phyloP scores from a whole-genome alignment of 768 basidiomycete genomes.

The Sporobolomyces phaffii region DNA sequence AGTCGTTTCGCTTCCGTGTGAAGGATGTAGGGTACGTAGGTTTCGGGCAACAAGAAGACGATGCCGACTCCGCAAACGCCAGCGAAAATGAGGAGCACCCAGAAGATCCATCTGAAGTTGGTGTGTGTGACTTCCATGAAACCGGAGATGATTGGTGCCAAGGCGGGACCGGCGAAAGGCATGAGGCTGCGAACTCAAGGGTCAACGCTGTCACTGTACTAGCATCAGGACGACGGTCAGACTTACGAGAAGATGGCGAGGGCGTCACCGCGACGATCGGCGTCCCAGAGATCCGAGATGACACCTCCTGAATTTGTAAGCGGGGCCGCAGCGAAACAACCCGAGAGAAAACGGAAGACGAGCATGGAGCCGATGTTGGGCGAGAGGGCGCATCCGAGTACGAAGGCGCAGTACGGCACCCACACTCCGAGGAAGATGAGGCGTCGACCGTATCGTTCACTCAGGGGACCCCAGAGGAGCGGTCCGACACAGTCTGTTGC shows the following conservation, averaged over 20 bases:
- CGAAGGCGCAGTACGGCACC: conserved; percentile 36
- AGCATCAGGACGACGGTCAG: no score
- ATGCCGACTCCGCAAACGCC: conserved; percentile 35
- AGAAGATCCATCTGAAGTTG: conserved; percentile 38
- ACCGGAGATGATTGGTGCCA: conserved; percentile 39
- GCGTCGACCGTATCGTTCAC: conserved; percentile 38
- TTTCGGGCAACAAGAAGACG: conserved; percentile 39
- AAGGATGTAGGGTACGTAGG: conserved; percentile 38
- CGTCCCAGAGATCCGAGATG: conserved; percentile 40
- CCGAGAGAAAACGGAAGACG: conserved; percentile 39
- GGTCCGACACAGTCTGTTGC: conserved; percentile 38
- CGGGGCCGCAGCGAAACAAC: conserved; percentile 38
- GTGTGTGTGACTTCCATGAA: conserved; percentile 28
- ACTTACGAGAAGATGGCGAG: conserved; percentile 39
- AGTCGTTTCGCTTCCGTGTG: conserved; percentile 37
- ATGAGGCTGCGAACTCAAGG: neutral
- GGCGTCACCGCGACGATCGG: conserved; percentile 38
- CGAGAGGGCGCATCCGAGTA: conserved; percentile 38
- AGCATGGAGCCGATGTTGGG: conserved; percentile 36
- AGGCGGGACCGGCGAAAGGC: conserved; percentile 33
- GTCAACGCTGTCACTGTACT: no score
- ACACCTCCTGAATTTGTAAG: conserved; percentile 37
- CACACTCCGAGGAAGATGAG: conserved; percentile 36
- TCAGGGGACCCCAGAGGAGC: conserved; percentile 35
- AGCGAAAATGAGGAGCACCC: conserved; percentile 28